These are phyloP conservation scores for Spongospora subterranea DNA, from an alignment of 208 protist species.

Conservation along the genomic window DNA sequence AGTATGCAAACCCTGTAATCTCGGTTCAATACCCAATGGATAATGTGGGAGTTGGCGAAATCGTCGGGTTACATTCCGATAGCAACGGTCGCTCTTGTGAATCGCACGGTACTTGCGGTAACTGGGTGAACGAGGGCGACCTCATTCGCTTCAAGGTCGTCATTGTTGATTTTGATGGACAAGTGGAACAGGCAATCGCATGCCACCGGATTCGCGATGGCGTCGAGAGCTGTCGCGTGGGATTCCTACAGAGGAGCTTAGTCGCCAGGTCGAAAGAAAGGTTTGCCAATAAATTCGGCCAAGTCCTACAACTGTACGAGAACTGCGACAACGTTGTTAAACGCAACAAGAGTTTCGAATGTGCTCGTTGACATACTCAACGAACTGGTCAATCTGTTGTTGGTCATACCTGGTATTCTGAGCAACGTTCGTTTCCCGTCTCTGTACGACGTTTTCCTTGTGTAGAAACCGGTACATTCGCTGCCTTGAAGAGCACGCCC, in stretches of 20 bases:
- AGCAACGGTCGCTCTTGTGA: neutral
- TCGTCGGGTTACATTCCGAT: neutral
- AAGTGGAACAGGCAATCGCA: neutral
- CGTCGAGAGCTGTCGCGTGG: neutral
- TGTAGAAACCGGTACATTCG: neutral
- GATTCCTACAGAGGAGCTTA: neutral
- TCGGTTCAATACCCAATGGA: neutral
- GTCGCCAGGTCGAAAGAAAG: neutral
- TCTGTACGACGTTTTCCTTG: neutral
- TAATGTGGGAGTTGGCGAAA: neutral
- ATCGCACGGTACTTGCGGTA: neutral
- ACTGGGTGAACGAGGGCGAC: neutral
- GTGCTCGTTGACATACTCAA: neutral
- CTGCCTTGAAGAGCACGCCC: too few relatives aligned
- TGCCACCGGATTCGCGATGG: neutral
- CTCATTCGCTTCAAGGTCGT: neutral
- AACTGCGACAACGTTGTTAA: neutral
- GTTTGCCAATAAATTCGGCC: conserved; percentile 7
- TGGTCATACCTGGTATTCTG: neutral
- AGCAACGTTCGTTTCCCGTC: too few relatives aligned
- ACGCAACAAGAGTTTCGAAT: neutral
- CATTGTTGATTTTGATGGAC: neutral
- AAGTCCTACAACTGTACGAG: neutral
- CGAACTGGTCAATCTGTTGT: neutral
- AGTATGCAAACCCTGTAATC: too few relatives aligned